Conservation (phyloP, 2,329 filamentous ascomycete species). For the Penicillium rolfsii region DNA sequence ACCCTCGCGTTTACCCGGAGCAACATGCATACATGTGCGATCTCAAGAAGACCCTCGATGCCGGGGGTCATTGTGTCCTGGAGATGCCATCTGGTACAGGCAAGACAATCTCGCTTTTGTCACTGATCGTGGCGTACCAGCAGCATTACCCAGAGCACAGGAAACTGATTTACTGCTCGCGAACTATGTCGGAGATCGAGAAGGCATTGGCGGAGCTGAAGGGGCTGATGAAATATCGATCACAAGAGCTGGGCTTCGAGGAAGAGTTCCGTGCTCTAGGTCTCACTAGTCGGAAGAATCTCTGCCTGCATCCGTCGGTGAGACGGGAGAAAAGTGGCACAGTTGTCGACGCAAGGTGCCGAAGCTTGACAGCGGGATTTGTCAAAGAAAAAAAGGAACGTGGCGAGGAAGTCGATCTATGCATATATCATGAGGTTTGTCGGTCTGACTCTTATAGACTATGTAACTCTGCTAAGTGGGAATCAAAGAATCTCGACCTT, state of each 20-base stretch:
- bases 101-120: conserved; percentile 93
- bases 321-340: conserved; percentile 94
- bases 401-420: conserved; percentile 91
- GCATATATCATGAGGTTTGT: conserved; percentile 87
- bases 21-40: conserved; percentile 83
- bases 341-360: conserved; percentile 92
- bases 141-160: conserved; percentile 89
- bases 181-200: conserved; percentile 99
- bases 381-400: conserved; percentile 96
- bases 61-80: conserved; percentile 89
- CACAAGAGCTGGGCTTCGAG: conserved; percentile 82
- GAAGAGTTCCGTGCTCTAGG: conserved; percentile 94
- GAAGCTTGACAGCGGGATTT: conserved; percentile 93
- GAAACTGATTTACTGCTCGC: conserved; percentile 98
- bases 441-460: neutral
- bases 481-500: conserved; percentile 77
- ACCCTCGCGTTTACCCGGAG: conserved; percentile 73
- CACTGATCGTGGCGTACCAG: conserved; percentile 95
- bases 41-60: conserved; percentile 87
- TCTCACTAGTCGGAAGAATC: conserved; percentile 92
- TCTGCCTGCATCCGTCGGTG: conserved; percentile 94
- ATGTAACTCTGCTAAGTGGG: conserved; percentile 27
- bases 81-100: conserved; percentile 99
- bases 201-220: conserved; percentile 93
- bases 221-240: conserved; percentile 90